A percentile compares a stretch with the other conserved stretches of the same genome.
Evolutionary conservation across 768 basidiomycete genomes (phyloP).

Genomic region (Pleurotus eryngii): DNA sequence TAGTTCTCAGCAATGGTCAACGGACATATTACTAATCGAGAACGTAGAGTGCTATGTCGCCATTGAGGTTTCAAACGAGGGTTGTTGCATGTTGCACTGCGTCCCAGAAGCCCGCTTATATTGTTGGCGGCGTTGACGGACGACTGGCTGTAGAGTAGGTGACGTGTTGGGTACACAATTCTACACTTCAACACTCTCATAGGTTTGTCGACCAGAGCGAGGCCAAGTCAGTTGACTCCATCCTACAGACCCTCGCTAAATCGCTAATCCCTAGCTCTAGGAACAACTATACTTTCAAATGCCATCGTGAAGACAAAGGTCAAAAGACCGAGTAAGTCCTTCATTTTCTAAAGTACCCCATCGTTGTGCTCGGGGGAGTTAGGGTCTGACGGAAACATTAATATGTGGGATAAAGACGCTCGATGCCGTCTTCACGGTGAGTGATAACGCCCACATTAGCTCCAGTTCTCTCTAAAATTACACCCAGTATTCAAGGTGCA

Average conservation of each 20-base stretch:
- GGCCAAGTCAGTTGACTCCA: constrained; percentile 40
- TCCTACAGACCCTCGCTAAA: too few species aligned
- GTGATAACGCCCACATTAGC: constrained; percentile 13
- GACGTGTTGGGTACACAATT: not conserved
- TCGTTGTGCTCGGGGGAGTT: not conserved
- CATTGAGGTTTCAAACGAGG: constrained; percentile 92
- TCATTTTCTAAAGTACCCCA: too few species aligned
- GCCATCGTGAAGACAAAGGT: constrained; percentile 57
- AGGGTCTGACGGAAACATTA: constrained; percentile 84
- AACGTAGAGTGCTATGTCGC: constrained; percentile 71
- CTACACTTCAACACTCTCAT: not conserved
- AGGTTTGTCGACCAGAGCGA: constrained; percentile 91
- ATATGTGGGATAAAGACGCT: constrained; percentile 94
- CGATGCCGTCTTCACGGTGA: constrained; percentile 88
- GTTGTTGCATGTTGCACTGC: constrained; percentile 82
- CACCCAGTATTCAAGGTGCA: constrained; percentile 44
- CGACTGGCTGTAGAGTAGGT: constrained; percentile 94
- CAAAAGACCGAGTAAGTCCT: constrained; percentile 47
- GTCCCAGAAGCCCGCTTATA: constrained; percentile 65
- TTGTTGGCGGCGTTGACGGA: constrained; percentile 84
- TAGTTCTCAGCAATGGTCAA: constrained; percentile 9
- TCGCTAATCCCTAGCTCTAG: constrained; percentile 24
- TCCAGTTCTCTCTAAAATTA: not conserved
- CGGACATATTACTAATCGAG: not conserved
- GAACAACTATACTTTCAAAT: constrained; percentile 88